phyloP scores from a whole-genome alignment of 306 rosid species.

The Pterocarpus santalinus region DNA sequence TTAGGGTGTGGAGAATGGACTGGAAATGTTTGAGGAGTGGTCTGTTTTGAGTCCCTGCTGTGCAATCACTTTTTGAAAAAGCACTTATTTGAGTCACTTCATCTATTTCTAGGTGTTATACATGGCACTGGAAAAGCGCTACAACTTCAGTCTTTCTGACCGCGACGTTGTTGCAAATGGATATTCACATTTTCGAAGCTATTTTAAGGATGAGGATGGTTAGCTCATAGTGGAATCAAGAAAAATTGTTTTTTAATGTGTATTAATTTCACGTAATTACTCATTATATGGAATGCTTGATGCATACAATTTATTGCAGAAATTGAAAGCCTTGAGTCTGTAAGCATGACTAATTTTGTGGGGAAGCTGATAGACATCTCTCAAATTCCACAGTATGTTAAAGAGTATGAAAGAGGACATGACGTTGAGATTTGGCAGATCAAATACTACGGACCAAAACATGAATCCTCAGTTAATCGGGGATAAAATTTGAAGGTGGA shows the following conservation, averaged over 20 bases:
- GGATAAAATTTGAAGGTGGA: slow-evolving; percentile 27
- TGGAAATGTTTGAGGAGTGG: not conserved
- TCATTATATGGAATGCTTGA: slow-evolving; percentile 34
- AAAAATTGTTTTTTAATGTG: not conserved
- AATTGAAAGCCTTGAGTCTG: slow-evolving; percentile 37
- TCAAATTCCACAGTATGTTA: slow-evolving; percentile 72
- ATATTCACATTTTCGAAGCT: slow-evolving; percentile 77
- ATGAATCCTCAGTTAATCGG: slow-evolving; percentile 34
- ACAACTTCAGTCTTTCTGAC: slow-evolving; percentile 84
- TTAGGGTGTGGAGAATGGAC: not conserved
- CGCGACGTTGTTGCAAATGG: slow-evolving; percentile 88
- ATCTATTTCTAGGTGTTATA: slow-evolving; percentile 70
- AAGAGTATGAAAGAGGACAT: slow-evolving; percentile 74
- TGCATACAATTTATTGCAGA: slow-evolving; percentile 59
- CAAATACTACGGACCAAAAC: slow-evolving; percentile 51
- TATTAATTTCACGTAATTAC: not conserved
- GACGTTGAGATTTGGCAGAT: slow-evolving; percentile 91
- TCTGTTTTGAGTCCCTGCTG: slow-evolving; percentile 18
- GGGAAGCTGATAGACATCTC: slow-evolving; percentile 69
- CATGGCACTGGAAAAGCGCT: slow-evolving; percentile 86
- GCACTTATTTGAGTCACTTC: slow-evolving; percentile 22
- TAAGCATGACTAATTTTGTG: slow-evolving; percentile 54
- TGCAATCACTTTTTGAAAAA: slow-evolving; percentile 12
- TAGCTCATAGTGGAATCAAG: slow-evolving; percentile 33
- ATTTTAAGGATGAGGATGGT: slow-evolving; percentile 66